Evolutionary conservation across 768 basidiomycete genomes (phyloP).

Genomic region (Tephrocybe sp.): DNA sequence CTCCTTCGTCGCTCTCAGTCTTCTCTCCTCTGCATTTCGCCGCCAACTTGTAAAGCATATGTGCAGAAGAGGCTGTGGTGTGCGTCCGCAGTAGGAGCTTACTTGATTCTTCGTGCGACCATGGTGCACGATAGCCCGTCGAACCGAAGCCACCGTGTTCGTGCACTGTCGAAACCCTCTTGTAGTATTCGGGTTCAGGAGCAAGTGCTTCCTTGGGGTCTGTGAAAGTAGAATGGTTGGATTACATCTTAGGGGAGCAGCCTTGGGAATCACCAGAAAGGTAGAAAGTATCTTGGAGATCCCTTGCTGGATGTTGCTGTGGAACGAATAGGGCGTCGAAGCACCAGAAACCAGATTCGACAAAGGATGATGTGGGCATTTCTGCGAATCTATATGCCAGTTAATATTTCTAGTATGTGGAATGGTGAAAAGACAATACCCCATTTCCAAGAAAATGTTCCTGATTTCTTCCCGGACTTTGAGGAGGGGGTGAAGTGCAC

Average conservation of each 20-base stretch:
- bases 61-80: constrained; percentile 91
- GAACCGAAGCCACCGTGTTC: constrained; percentile 88
- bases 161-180: constrained; percentile 80
- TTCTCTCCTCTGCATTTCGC: constrained; percentile 71
- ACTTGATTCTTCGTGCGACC: constrained; percentile 87
- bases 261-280: constrained; percentile 68
- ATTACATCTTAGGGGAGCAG: neutral
- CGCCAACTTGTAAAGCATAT: constrained; percentile 93
- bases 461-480: constrained; percentile 98
- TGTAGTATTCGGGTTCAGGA: constrained; percentile 82
- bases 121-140: constrained; percentile 95
- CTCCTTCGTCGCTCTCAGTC: constrained; percentile 37
- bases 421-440: constrained; percentile 49
- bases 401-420: neutral
- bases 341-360: constrained; percentile 99
- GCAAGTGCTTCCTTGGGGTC: constrained; percentile 77
- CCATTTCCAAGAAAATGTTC: constrained; percentile 99
- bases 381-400: constrained; percentile 78
- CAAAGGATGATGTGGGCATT: constrained; percentile 95
- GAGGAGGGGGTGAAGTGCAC: constrained; percentile 91
- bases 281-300: constrained; percentile 98
- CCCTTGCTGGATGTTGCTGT: constrained; percentile 97
- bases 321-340: constrained; percentile 98
- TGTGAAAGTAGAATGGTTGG: constrained; percentile 22
- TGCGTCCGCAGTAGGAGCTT: constrained; percentile 95